These are phyloP conservation scores for Leccinum incarnatum DNA, from an alignment of 768 basidiomycete species.

Conservation along the genomic window DNA sequence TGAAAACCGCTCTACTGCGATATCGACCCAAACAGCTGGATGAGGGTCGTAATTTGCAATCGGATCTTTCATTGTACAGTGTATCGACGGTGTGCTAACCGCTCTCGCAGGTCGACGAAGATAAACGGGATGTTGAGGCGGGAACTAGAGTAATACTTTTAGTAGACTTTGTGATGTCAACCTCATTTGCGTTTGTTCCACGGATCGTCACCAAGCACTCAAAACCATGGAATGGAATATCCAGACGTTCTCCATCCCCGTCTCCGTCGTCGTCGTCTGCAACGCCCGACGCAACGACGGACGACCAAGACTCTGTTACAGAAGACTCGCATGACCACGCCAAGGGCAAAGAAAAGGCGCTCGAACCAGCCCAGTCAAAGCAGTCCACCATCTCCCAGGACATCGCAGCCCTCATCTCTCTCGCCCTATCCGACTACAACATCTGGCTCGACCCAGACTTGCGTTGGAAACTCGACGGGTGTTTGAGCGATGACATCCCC, in stretches of 20 bases:
- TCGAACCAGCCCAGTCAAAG: slow-evolving; percentile 16
- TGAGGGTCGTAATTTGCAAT: slow-evolving; percentile 32
- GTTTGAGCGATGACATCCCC: slow-evolving; percentile 12
- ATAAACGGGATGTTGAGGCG: neutral
- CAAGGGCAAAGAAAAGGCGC: slow-evolving; percentile 23
- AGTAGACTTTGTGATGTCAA: slow-evolving; percentile 13
- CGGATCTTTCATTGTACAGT: slow-evolving; percentile 12
- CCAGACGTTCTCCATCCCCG: slow-evolving; percentile 6
- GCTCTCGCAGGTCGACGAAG: neutral
- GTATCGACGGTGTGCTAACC: neutral
- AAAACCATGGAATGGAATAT: slow-evolving; percentile 23
- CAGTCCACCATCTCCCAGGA: slow-evolving; percentile 38
- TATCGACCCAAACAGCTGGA: slow-evolving; percentile 10
- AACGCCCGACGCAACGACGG: slow-evolving; percentile 8
- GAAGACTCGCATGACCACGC: slow-evolving; percentile 20
- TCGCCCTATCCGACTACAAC: slow-evolving; percentile 70
- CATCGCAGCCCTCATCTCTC: slow-evolving; percentile 45
- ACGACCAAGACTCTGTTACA: neutral
- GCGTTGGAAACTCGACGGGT: slow-evolving; percentile 43
- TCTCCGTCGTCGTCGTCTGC: slow-evolving; percentile 5
- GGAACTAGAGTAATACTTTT: neutral
- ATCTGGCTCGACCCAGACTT: slow-evolving; percentile 64
- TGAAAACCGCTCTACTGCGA: slow-evolving; percentile 18
- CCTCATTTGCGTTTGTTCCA: slow-evolving; percentile 45
- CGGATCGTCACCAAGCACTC: slow-evolving; percentile 41